phyloP scores from a whole-genome alignment of 495 filamentous ascomycete species.

The Penicillium odoratum region DNA sequence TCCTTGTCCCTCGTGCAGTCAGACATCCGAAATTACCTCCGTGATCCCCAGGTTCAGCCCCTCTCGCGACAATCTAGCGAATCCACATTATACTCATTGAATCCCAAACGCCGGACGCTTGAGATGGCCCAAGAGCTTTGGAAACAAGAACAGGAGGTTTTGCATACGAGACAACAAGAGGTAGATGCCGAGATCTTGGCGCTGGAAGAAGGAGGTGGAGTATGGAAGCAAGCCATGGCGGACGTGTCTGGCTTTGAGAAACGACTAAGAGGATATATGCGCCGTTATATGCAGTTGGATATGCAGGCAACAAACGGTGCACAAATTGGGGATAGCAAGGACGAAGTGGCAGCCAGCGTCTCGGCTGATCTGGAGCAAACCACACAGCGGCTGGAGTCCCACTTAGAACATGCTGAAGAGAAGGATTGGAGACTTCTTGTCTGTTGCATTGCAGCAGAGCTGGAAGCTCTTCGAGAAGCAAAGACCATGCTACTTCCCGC shows the following conservation, averaged over 20 bases:
- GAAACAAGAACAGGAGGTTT: conserved; percentile 59
- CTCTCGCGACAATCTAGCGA: conserved; percentile 31
- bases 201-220: conserved; percentile 75
- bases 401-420: conserved; percentile 42
- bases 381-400: conserved; percentile 36
- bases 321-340: conserved; percentile 18
- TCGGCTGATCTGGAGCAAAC: conserved; percentile 45
- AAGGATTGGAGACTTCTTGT: conserved; percentile 85
- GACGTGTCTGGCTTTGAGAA: conserved; percentile 71
- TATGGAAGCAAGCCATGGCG: conserved; percentile 73
- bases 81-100: conserved; percentile 52
- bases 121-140: conserved; percentile 79
- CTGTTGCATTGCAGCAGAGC: conserved; percentile 83
- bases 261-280: conserved; percentile 58
- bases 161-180: conserved; percentile 57
- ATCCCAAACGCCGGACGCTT: conserved; percentile 68
- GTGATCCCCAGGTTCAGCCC: conserved; percentile 46
- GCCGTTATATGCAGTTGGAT: conserved; percentile 29
- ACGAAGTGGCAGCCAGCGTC: conserved; percentile 37
- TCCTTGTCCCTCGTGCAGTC: conserved; percentile 55
- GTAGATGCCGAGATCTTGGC: conserved; percentile 71
- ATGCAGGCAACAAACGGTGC: conserved; percentile 20
- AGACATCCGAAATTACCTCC: conserved; percentile 46
- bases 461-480: conserved; percentile 78
- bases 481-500: conserved; percentile 59